phyloP scores from a whole-genome alignment of 257 asterid genomes.

The Schizonepeta tenuifolia region DNA sequence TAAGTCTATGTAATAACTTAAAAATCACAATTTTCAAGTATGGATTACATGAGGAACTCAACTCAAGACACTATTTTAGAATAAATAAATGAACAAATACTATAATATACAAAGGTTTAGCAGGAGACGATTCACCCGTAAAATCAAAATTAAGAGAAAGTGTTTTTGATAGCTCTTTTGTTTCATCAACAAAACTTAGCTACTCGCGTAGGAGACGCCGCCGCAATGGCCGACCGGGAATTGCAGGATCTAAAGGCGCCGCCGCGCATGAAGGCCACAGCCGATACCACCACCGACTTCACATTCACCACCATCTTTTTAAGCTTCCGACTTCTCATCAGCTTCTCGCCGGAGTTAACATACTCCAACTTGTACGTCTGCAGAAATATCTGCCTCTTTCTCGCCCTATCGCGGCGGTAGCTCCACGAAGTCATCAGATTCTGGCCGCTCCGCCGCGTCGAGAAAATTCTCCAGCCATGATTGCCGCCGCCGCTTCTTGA shows the following conservation, averaged over 20 bases:
- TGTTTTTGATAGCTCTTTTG: neutral
- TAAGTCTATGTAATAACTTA: too few species aligned
- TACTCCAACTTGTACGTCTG: conserved; percentile 54
- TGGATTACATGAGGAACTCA: too few species aligned
- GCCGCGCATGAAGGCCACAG: conserved; percentile 43
- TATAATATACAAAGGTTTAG: too few species aligned
- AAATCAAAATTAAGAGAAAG: too few species aligned
- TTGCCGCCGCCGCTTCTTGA: conserved; percentile 16
- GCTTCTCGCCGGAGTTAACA: conserved; percentile 22
- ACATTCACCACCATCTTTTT: conserved; percentile 47
- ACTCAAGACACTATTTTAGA: too few species aligned
- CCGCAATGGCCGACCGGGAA: conserved; percentile 44
- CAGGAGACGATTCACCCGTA: too few species aligned
- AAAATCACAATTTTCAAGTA: too few species aligned
- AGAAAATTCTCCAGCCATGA: conserved; percentile 45
- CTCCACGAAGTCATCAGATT: conserved; percentile 51
- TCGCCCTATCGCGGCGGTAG: conserved; percentile 52
- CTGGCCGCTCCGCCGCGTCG: conserved; percentile 40
- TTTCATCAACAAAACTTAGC: conserved; percentile 33
- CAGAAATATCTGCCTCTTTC: conserved; percentile 53
- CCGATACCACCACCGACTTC: conserved; percentile 48
- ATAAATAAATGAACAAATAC: too few species aligned
- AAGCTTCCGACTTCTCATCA: conserved; percentile 34
- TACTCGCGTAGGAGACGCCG: conserved; percentile 45
- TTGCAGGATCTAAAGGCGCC: conserved; percentile 42